These are phyloP conservation scores for Prototheca cutis DNA, from an alignment of 163 green algal genomes.

Conservation along the genomic window DNA sequence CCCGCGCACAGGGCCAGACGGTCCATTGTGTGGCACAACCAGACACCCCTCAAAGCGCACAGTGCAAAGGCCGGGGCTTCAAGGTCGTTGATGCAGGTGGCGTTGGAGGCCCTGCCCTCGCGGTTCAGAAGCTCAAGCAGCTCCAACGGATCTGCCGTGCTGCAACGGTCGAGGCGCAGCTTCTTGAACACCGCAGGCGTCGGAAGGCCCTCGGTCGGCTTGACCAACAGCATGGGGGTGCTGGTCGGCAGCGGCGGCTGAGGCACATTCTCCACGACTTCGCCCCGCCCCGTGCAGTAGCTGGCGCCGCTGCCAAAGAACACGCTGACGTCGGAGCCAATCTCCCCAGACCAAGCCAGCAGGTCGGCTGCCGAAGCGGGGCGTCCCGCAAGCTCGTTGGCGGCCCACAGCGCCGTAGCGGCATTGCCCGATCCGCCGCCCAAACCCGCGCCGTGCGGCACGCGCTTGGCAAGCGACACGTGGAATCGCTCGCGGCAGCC, in stretches of 20 bases:
- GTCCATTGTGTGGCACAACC: not conserved
- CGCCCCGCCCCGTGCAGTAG: constrained; percentile 88
- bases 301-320: constrained; percentile 89
- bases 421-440: constrained; percentile 92
- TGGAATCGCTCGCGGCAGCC: constrained; percentile 48
- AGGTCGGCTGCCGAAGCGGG: constrained; percentile 65
- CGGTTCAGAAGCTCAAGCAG: constrained; percentile 43
- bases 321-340: constrained; percentile 90
- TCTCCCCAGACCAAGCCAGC: constrained; percentile 81
- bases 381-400: constrained; percentile 76
- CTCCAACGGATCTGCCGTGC: constrained; percentile 51
- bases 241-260: constrained; percentile 58
- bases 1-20: no score
- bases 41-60: constrained; percentile 14
- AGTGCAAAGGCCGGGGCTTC: constrained; percentile 86
- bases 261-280: constrained; percentile 85
- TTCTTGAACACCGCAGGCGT: constrained; percentile 88
- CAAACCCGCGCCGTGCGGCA: constrained; percentile 87
- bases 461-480: constrained; percentile 72
- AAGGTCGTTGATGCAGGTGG: constrained; percentile 79
- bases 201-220: constrained; percentile 61
- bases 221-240: constrained; percentile 85
- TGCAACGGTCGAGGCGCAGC: constrained; percentile 36
- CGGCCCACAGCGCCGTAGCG: constrained; percentile 88
- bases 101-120: constrained; percentile 26